Base-by-base conservation (phyloP, 1,284 basidiomycete genomes). In the Fomitopsis pinicola region DNA sequence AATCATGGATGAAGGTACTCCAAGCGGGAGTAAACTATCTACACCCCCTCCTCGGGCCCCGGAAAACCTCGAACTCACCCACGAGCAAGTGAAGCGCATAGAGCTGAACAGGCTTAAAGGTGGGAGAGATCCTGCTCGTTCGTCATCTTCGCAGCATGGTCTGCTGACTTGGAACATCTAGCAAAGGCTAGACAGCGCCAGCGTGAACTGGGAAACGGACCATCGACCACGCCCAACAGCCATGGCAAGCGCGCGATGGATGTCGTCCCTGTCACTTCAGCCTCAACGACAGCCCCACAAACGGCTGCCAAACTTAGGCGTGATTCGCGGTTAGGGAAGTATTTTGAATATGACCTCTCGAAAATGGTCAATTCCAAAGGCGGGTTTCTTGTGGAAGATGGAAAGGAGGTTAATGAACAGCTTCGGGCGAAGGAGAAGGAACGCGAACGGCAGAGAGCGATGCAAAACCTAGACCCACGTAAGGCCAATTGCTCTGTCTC, bases 351-450 rank as follows among this genome's bases (percentile, higher is more conserved):
- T 84, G 95, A 97, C 73, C 75, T 98, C n/a, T 92, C 91, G 19
- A 98, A 97, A 78, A 94, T 97, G 90, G 89, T 92, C 67, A 97
- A 98, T 72, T 91, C 94, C 3, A 92, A 95, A 72, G 95, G 95
- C 58, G 96, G 95, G 0, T 98, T 97, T 75, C 75, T 97, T 64
- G 80, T 95, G 3, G 91, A 96, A 68, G 88, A 95, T 42, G 89
- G 87, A 9, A 88, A 88, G 68, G 89, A 94, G 69, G 79, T 85
- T 46, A 82, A 89, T 68, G 86, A 88, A 66, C 85, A 87, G 61
- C 69, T 81, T 45, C 78, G 82, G 66, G 79, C 87, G 66, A 90
- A 88, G 69, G 91, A 94, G 73, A 88, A 86, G 63, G 87, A 92
- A 69, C 79, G 89, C 46, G 91, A 91, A 78, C 82, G 82, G 72